phyloP scores from a whole-genome alignment of 345 rosid species.

The Moringa oleifera region DNA sequence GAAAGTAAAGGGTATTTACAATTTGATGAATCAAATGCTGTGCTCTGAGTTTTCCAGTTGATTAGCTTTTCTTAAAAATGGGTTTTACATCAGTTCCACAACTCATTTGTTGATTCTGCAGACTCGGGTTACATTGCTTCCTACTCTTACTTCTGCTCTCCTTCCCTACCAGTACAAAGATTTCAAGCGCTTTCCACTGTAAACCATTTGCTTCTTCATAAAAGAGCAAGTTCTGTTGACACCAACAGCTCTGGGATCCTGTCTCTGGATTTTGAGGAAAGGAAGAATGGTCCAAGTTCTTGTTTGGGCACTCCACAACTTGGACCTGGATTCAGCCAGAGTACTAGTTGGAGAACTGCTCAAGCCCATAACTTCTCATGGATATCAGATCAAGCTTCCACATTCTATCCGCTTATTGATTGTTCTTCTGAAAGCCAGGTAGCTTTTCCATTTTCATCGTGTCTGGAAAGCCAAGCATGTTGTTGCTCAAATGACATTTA shows the following conservation, averaged over 20 bases:
- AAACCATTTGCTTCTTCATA: constrained; percentile 36
- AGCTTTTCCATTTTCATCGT: constrained; percentile 10
- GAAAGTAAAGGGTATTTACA: too few species aligned
- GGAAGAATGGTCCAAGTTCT: constrained; percentile 26
- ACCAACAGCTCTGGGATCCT: constrained; percentile 31
- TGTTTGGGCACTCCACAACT: constrained; percentile 30
- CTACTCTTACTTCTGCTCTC: constrained; percentile 33
- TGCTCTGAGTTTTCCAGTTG: too few species aligned
- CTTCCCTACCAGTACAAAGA: constrained; percentile 52
- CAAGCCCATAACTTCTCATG: constrained; percentile 36
- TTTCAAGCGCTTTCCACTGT: constrained; percentile 58
- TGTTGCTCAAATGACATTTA: too few species aligned
- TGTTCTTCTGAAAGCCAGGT: constrained; percentile 54
- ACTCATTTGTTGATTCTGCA: constrained; percentile 5
- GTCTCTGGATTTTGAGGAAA: constrained; percentile 42
- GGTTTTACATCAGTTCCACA: too few species aligned
- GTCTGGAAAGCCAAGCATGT: too few species aligned
- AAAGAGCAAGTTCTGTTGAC: constrained; percentile 33
- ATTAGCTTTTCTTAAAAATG: neutral
- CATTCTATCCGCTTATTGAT: constrained; percentile 36
- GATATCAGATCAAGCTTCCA: constrained; percentile 49
- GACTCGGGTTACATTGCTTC: constrained; percentile 39
- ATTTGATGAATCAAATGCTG: too few species aligned
- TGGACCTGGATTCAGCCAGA: constrained; percentile 24
- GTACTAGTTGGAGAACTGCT: constrained; percentile 41